Evolutionary conservation across 176 grass and related monocot species (phyloP).

Genomic region (Miscanthus lutarioriparius): DNA sequence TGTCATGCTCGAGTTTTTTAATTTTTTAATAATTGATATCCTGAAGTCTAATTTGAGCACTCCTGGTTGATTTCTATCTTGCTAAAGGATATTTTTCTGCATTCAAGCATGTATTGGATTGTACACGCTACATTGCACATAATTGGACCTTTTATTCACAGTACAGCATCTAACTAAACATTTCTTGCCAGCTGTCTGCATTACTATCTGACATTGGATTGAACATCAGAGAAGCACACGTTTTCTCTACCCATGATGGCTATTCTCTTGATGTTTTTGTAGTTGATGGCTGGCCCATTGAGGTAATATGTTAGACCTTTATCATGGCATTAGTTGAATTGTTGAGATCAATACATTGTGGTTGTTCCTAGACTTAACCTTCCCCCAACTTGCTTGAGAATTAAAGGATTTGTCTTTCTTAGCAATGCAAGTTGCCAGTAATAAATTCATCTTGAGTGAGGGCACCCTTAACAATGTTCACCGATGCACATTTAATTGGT

Average conservation of each 20-base stretch:
- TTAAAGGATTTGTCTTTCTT: neutral
- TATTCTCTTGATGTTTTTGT: slow-evolving; percentile 98
- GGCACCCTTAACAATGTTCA: slow-evolving; percentile 2
- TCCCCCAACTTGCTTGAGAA: neutral
- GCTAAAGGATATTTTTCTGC: slow-evolving; percentile 9
- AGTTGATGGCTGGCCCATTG: slow-evolving; percentile 90
- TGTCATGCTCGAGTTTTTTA: neutral
- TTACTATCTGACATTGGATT: slow-evolving; percentile 95
- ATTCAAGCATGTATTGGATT: slow-evolving; percentile 25
- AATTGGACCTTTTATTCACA: slow-evolving; percentile 23
- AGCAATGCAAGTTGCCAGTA: neutral
- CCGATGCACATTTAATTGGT: neutral
- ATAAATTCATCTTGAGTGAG: slow-evolving; percentile 1
- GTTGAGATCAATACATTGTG: slow-evolving; percentile 11
- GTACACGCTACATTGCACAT: neutral
- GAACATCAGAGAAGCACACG: slow-evolving; percentile 98
- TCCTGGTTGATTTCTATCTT: slow-evolving; percentile 34
- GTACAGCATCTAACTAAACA: slow-evolving; percentile 42
- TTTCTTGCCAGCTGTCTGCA: slow-evolving; percentile 76
- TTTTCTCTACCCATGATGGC: slow-evolving; percentile 89
- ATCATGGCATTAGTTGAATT: slow-evolving; percentile 33
- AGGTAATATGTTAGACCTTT: slow-evolving; percentile 56
- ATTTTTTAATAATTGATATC: neutral
- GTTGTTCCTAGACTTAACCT: slow-evolving; percentile 2
- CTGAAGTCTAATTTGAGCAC: slow-evolving; percentile 16